Evolutionary conservation across 805 yeast species (phyloP).

Genomic region (Jamesozyma rosinii): DNA sequence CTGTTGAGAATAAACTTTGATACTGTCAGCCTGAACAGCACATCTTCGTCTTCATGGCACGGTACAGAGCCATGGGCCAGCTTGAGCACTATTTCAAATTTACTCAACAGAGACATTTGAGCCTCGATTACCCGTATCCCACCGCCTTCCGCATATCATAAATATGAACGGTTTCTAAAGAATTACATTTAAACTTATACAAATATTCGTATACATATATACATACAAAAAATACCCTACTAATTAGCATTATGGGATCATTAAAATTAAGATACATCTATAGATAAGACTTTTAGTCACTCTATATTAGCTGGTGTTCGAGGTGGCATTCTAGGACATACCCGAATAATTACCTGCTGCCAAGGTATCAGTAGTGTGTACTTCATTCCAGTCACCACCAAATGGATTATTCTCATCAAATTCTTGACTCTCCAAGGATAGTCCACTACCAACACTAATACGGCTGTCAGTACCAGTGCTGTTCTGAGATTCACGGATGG

Average conservation of each 20-base stretch:
- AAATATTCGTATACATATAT: no score
- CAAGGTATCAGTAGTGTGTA: slow-evolving; percentile 29
- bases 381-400: slow-evolving; percentile 31
- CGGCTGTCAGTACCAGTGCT: slow-evolving; percentile 17
- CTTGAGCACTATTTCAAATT: slow-evolving; percentile 1
- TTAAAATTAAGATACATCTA: no score
- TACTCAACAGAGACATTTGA: no score
- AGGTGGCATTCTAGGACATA: slow-evolving; percentile 21
- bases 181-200: no score
- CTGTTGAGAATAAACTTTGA: background rate
- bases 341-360: slow-evolving; percentile 34
- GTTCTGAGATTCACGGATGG: slow-evolving; percentile 28
- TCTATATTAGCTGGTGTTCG: no score
- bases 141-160: no score
- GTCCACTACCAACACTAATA: slow-evolving; percentile 40
- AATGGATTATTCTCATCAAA: slow-evolving; percentile 34
- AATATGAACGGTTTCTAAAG: no score
- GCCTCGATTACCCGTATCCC: no score
- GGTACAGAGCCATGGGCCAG: background rate
- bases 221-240: no score
- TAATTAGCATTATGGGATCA: no score
- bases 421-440: slow-evolving; percentile 33
- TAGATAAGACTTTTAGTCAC: no score
- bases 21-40: background rate
- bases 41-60: background rate